Base-by-base conservation (phyloP, 345 rosid species). In the Brassica carinata region DNA sequence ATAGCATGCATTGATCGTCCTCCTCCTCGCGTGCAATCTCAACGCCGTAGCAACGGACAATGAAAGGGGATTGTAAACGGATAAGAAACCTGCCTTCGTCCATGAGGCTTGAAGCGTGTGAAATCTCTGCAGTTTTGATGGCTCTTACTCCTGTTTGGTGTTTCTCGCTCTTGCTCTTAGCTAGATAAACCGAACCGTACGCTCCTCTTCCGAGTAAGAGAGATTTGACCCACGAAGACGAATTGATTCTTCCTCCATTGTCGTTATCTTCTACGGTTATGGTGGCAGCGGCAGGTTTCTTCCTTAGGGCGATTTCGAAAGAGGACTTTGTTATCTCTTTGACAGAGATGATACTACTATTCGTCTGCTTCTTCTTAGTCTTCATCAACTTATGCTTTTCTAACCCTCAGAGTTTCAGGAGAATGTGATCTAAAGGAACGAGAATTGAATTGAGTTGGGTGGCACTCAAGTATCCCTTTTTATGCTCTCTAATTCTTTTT, bases 111-210 rank as follows among this genome's bases (percentile, higher is more conserved):
- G 74, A 69, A 38, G 80, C 62, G 0, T 1, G 5, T 6, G 61
- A 59, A 27, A 69, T 3, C 48, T 61, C 74, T 17, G 80, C 48
- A 0, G 26, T 15, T 77, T 77, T 77, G 18, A 77, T 69, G 1
- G 80, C 80, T 8, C 40, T 10, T 9, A 18, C 53, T 2, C 23
- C n/a, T 13, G 53, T 31, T 14, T 15, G 15, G 10, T 33, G 3
- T 7, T 8, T 18, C 5, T 5, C 0, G 34, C 14, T 13, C 5
- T 15, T 58, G 2, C 6, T 33, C 0, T 13, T 19, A 2, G 66
- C 73, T 13, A 76, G 58, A 4, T 76, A 67, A n/a, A 76, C 73
- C 2, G 73, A 76, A 26, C 73, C 79, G 58, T 30, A 76, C 10
- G 13, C 7, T 15, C 79, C 79, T 23, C 13, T 2, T 0, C 79